Conservation (phyloP, 257 asterid genomes). For the Salvia rosmarinus region DNA sequence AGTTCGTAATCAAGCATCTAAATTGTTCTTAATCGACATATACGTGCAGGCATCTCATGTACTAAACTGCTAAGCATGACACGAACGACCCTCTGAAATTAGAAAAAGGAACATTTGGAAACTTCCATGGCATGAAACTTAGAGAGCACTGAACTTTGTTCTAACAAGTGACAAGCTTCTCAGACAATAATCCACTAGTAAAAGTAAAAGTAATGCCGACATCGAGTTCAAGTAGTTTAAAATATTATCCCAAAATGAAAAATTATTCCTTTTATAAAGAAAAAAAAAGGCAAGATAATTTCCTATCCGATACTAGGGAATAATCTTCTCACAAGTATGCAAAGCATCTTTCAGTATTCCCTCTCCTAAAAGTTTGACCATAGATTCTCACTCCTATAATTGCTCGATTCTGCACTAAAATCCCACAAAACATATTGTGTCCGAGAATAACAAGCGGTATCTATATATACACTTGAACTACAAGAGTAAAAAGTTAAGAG, state of each 20-base stretch:
- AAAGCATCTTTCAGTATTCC: slow-evolving; percentile 35
- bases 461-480: slow-evolving; percentile 7
- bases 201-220: slow-evolving; percentile 2
- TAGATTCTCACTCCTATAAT: slow-evolving; percentile 31
- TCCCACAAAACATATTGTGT: background rate
- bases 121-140: slow-evolving; percentile 4
- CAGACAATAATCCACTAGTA: slow-evolving; percentile 6
- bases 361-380: slow-evolving; percentile 27
- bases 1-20: too few relatives aligned
- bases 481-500: background rate
- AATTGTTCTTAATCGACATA: too few relatives aligned
- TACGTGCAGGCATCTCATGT: too few relatives aligned
- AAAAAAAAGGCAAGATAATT: slow-evolving; percentile 7
- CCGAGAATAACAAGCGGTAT: slow-evolving; percentile 13
- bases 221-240: slow-evolving; percentile 28
- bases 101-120: background rate
- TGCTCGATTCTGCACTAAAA: slow-evolving; percentile 1
- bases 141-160: slow-evolving; percentile 7
- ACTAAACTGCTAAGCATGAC: too few relatives aligned
- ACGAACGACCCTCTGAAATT: background rate
- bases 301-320: slow-evolving; percentile 28
- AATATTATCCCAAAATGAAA: slow-evolving; percentile 30
- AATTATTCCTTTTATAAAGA: slow-evolving; percentile 24
- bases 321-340: slow-evolving; percentile 32
- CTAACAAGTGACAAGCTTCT: background rate